Conservation (phyloP, 805 yeast genomes). For the Jamesozyma piceae region DNA sequence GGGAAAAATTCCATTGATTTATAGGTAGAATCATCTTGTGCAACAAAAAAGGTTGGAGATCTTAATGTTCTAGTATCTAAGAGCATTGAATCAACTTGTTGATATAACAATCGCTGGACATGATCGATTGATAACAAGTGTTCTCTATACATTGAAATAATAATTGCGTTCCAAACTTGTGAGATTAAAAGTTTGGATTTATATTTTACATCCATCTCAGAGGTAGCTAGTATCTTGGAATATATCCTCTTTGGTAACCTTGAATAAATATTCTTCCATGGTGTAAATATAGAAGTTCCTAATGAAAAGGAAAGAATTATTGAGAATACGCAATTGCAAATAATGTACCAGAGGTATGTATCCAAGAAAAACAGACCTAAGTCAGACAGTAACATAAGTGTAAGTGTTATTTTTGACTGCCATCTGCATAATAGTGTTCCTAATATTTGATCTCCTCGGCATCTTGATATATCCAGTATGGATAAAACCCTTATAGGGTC, state of each 20-base stretch:
- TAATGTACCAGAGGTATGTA: conserved; percentile 77
- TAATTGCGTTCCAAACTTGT: conserved; percentile 76
- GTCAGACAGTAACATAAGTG: conserved; percentile 49
- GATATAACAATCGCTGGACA: conserved; percentile 56
- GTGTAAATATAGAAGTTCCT: conserved; percentile 81
- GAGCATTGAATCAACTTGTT: conserved; percentile 33
- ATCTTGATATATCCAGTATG: conserved; percentile 43
- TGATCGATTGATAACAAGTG: conserved; percentile 68
- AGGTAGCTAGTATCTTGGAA: conserved; percentile 53
- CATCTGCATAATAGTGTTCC: conserved; percentile 44
- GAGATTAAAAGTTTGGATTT: conserved; percentile 51
- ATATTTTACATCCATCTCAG: conserved; percentile 38
- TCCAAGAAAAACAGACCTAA: conserved; percentile 65
- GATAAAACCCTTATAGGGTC: conserved; percentile 68
- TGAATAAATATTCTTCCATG: conserved; percentile 76
- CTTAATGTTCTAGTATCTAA: conserved; percentile 38
- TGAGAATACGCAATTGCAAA: conserved; percentile 69
- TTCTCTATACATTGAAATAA: conserved; percentile 74
- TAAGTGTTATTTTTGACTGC: conserved; percentile 50
- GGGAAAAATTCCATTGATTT: conserved; percentile 46
- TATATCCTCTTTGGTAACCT: conserved; percentile 67
- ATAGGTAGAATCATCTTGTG: conserved; percentile 69
- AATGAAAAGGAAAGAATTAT: conserved; percentile 59
- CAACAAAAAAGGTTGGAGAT: conserved; percentile 71
- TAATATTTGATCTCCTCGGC: conserved; percentile 52